A percentile compares a stretch with the other conserved stretches of the same genome.
phyloP scores from a whole-genome alignment of 2,329 filamentous ascomycete species.

The Monosporascus sp. region DNA sequence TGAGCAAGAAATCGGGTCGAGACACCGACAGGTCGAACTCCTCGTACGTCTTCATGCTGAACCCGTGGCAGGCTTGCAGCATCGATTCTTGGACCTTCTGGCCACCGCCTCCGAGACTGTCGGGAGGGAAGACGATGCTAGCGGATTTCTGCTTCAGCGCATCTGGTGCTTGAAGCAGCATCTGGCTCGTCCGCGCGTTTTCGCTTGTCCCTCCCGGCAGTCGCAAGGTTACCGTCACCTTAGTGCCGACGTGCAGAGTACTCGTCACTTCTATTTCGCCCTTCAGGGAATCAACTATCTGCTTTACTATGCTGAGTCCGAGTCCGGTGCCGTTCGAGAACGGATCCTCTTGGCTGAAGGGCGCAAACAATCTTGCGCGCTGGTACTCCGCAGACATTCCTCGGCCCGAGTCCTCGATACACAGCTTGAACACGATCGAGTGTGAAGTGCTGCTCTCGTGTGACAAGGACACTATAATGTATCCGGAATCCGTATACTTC shows the following conservation, averaged over 20 bases:
- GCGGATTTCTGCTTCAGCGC: constrained; percentile 9
- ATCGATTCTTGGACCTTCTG: not conserved
- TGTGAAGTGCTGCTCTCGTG: constrained; percentile 15
- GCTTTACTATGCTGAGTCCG: constrained; percentile 53
- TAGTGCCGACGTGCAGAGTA: constrained; percentile 47
- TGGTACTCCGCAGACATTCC: constrained; percentile 57
- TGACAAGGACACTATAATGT: constrained; percentile 36
- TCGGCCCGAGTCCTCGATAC: constrained; percentile 53
- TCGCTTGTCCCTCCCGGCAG: not conserved
- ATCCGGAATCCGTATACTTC: constrained; percentile 53
- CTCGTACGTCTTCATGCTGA: not conserved
- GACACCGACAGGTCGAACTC: not conserved
- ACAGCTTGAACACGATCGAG: constrained; percentile 27
- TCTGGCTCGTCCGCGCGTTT: not conserved
- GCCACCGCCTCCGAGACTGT: not conserved
- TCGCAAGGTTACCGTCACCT: constrained; percentile 41
- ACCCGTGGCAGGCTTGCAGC: not conserved
- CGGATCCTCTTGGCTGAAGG: constrained; percentile 55
- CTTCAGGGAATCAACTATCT: constrained; percentile 49
- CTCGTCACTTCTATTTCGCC: constrained; percentile 51
- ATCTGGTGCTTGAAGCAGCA: constrained; percentile 1
- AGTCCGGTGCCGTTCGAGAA: constrained; percentile 53
- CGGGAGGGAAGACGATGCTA: constrained; percentile 2
- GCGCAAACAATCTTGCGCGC: constrained; percentile 50
- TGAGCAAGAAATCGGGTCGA: not conserved